Base-by-base conservation (phyloP, 176 grass and related monocot species). In the Microstegium vimineum region DNA sequence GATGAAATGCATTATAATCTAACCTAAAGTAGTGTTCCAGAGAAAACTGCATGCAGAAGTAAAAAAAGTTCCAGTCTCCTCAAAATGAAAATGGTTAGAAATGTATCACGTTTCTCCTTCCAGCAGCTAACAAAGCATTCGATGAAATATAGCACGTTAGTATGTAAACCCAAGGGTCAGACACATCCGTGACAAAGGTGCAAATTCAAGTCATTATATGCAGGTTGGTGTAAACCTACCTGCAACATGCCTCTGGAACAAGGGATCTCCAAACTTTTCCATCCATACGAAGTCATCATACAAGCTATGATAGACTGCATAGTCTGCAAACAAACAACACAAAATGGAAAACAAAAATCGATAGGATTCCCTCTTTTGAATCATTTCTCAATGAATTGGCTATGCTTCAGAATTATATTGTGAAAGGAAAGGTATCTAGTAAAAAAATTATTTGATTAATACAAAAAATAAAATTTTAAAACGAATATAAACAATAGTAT, bases 251-350 rank as follows among this genome's bases (percentile, higher is more conserved):
- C 89, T 94, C 36, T 85, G 80, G 87, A 97, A 97, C 71, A 92
- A 76, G 28, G 94, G 91, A 68, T 97, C 94, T 76, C 94, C 91
- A 80, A 94, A 97, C 82, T 94, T 94, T 61, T 90, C 82, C 87
- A 94, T 94, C 94, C 94, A 97, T 46, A 86, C 31, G n/a, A 92
- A 97, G 76, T 97, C 91, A 85, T 97, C 91, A 51, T 91, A 97
- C 65, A 97, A 77, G 56, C 89, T 94, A 84, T 97, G 94, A 57
- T 97, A 97, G 26, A 97, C 94, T 18, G 94, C 78, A 67, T 92
- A 92, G 79, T 64, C 94, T 89, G 77, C 81, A 88, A 84, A 84
- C 61, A 84, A 83, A 41, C 27, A 66, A 11, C 75, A 66, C 30
- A 35, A 13, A 49, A 51, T n/a, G 73, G 30, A 75, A 67, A 47